phyloP scores from a whole-genome alignment of 1,139 yeast genomes.

The Scheffersomyces quercinus region DNA sequence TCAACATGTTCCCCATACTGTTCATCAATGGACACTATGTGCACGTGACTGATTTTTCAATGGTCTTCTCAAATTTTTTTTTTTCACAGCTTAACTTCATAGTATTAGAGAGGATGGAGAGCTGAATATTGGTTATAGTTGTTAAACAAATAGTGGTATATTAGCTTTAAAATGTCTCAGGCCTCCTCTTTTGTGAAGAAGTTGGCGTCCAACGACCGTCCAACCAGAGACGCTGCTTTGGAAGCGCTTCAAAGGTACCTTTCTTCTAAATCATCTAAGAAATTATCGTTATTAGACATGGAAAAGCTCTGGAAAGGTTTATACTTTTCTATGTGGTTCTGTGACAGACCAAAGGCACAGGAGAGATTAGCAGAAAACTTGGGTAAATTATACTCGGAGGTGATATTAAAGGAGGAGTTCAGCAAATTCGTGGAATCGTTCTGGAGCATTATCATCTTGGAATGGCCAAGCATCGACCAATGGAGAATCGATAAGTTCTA shows the following conservation, averaged over 20 bases:
- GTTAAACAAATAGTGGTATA: too few relatives aligned
- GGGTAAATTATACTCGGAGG: constrained; percentile 59
- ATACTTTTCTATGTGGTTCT: constrained; percentile 92
- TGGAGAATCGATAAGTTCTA: constrained; percentile 87
- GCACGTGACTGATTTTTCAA: too few relatives aligned
- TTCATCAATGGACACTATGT: too few relatives aligned
- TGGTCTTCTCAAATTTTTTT: too few relatives aligned
- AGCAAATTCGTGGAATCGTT: constrained; percentile 67
- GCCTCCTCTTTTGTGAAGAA: constrained; percentile 65
- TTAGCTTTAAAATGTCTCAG: too few relatives aligned
- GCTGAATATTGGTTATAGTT: too few relatives aligned
- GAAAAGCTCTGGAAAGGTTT: constrained; percentile 94
- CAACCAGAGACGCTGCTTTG: constrained; percentile 74
- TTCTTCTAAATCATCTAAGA: constrained; percentile 32
- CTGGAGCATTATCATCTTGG: constrained; percentile 76
- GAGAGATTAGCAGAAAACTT: constrained; percentile 76
- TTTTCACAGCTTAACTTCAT: too few relatives aligned
- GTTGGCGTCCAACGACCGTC: constrained; percentile 79
- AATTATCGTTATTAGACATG: constrained; percentile 48
- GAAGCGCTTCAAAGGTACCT: constrained; percentile 65
- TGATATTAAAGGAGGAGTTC: constrained; percentile 42
- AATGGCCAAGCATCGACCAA: constrained; percentile 85
- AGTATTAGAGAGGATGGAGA: too few relatives aligned
- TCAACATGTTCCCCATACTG: too few relatives aligned
- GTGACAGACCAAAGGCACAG: constrained; percentile 91